Evolutionary conservation across 257 asterid genomes (phyloP).

Genomic region (Jacaranda mimosifolia): DNA sequence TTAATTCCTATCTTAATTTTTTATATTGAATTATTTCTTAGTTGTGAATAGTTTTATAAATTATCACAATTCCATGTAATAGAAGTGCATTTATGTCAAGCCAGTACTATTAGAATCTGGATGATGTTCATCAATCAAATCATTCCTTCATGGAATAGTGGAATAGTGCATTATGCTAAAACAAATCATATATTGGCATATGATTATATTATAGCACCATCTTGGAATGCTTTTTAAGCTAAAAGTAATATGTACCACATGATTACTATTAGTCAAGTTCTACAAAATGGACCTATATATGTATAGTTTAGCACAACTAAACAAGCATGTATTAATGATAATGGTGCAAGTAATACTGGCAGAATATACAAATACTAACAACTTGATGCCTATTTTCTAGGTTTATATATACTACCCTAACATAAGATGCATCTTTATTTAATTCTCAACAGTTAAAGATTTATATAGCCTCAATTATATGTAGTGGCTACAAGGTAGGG

Average conservation of each 20-base stretch:
- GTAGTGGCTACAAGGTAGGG: constrained; percentile 24
- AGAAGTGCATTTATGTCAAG: constrained; percentile 26
- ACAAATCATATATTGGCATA: not conserved
- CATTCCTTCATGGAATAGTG: not conserved
- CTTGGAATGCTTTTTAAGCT: not conserved
- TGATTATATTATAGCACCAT: not conserved
- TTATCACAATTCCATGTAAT: not conserved
- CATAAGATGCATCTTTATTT: too few species aligned
- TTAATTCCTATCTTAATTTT: not conserved
- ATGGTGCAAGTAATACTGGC: not conserved
- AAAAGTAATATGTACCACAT: too few species aligned
- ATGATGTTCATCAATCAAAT: constrained; percentile 27
- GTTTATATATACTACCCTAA: too few species aligned
- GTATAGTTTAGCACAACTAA: not conserved
- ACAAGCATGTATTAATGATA: not conserved
- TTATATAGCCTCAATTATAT: constrained; percentile 1
- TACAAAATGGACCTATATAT: too few species aligned
- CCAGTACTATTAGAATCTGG: constrained; percentile 25
- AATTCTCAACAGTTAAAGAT: too few species aligned
- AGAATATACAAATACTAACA: constrained; percentile 24
- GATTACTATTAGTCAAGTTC: too few species aligned
- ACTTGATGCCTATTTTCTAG: constrained; percentile 24
- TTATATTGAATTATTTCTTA: not conserved
- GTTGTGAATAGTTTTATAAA: constrained; percentile 12
- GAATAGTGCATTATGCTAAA: not conserved